Base-by-base conservation (phyloP, 306 rosid genomes). In the Quercus agrifolia region DNA sequence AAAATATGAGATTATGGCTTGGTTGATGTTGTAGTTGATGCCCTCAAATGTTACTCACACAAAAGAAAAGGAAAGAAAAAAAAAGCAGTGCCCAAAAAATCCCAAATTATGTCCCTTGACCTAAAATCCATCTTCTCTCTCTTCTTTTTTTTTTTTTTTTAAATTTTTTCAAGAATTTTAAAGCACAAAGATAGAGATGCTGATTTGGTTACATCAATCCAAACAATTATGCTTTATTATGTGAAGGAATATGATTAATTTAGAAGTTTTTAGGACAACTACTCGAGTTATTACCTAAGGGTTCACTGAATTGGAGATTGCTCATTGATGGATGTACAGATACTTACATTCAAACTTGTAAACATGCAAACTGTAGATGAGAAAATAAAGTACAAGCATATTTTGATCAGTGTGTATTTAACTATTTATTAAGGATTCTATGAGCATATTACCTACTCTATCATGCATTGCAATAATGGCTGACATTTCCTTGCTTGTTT, bases 401-500 rank as follows among this genome's bases (percentile, higher is more conserved):
- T 41, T 75, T 27, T 71, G 79, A 67, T 75, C 68, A 61, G 55
- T 75, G 18, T 78, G 4, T 12, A 11, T 49, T 49, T 49, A 49
- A 69, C 11, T 23, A 81, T 21, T 69, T 70, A 38, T 12, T 70
- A 23, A 5, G 46, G 31, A 69, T 30, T 55, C 62, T 75, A 33
- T 58, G 35, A 82, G 76, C 52, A 54, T 18, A 18, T 68, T 8
- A 12, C 18, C 13, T 19, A 35, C 17, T 35, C 23, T 68, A 68
- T 68, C 23, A 33, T 68, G 25, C 41, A 7, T 38, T 68, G 52
- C 28, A 68, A 35, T 68, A 30, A 25, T 41, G 33, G 35, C 75
- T 49, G 69, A 63, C 70, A 62, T 35, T 73, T 80, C 17, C 59
- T 49, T 77, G 74, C 56, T 82, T 82, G 67, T 62, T 51, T 82